Conservation (phyloP, 1,284 basidiomycete genomes). For the Sporisorium sorghi region DNA sequence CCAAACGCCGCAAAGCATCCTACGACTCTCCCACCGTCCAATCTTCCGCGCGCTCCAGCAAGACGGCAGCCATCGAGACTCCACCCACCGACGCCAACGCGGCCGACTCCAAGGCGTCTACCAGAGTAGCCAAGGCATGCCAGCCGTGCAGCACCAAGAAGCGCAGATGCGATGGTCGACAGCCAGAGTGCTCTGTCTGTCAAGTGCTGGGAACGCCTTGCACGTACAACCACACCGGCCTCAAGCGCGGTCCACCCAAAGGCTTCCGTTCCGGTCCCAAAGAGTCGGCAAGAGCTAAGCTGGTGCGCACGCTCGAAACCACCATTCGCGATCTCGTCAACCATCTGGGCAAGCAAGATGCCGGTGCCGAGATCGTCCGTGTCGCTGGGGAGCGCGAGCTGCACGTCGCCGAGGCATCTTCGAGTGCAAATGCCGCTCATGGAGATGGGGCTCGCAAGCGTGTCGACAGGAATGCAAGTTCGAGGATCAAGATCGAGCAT, state of each 20-base stretch:
- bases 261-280: constrained; percentile 61
- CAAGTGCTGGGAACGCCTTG: constrained; percentile 56
- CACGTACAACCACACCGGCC: constrained; percentile 56
- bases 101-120: constrained; percentile 25
- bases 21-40: constrained; percentile 8
- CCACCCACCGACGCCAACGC: constrained; percentile 9
- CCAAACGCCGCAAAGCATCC: constrained; percentile 24
- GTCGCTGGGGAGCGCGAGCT: constrained; percentile 52
- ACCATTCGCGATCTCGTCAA: constrained; percentile 59
- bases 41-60: constrained; percentile 1
- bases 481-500: constrained; percentile 39
- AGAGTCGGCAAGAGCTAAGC: constrained; percentile 56
- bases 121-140: constrained; percentile 59
- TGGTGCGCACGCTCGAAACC: constrained; percentile 58
- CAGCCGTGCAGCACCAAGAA: constrained; percentile 61
- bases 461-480: background rate
- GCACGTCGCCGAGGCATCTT: constrained; percentile 5
- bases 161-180: constrained; percentile 61
- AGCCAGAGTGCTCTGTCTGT: constrained; percentile 62
- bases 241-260: constrained; percentile 62
- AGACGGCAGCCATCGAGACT: constrained; percentile 2
- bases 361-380: constrained; percentile 52
- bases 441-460: background rate
- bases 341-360: constrained; percentile 53
- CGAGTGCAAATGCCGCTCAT: background rate